phyloP scores from a whole-genome alignment of 148 eudicot genomes.

The Rhododendron henanense region DNA sequence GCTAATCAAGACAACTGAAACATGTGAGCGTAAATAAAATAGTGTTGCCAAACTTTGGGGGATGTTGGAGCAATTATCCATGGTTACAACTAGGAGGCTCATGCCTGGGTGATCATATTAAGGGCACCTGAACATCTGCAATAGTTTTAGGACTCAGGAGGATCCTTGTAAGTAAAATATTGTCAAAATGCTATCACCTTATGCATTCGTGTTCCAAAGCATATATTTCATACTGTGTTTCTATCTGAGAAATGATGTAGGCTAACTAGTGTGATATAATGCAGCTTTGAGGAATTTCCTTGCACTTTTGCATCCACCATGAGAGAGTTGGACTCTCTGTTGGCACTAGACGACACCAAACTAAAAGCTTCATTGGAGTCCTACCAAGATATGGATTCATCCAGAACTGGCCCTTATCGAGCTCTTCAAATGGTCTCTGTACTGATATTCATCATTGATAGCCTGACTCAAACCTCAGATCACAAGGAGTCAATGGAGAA shows the following conservation, averaged over 20 bases:
- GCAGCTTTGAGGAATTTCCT: slow-evolving; percentile 67
- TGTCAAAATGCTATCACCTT: not conserved
- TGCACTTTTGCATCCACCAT: slow-evolving; percentile 53
- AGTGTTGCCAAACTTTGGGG: not conserved
- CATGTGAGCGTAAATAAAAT: not conserved
- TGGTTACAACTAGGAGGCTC: not conserved
- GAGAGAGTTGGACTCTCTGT: slow-evolving; percentile 52
- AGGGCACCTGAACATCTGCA: not conserved
- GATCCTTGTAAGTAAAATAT: not conserved
- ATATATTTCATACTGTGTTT: not conserved
- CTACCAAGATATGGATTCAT: slow-evolving; percentile 52
- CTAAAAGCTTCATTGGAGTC: slow-evolving; percentile 53
- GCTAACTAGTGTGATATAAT: slow-evolving; percentile 10
- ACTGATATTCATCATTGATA: slow-evolving; percentile 55
- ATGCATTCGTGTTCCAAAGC: not conserved
- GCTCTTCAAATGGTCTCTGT: slow-evolving; percentile 61
- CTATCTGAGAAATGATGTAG: not conserved
- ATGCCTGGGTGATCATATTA: not conserved
- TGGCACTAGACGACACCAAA: slow-evolving; percentile 44
- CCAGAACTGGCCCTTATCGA: slow-evolving; percentile 79
- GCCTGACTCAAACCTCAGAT: slow-evolving; percentile 25
- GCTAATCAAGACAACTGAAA: not conserved
- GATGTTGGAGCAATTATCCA: not conserved
- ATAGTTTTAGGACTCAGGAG: not conserved
- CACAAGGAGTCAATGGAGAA: slow-evolving; percentile 22